phyloP scores from a whole-genome alignment of 768 basidiomycete genomes.

The Hypholoma fasciculare region DNA sequence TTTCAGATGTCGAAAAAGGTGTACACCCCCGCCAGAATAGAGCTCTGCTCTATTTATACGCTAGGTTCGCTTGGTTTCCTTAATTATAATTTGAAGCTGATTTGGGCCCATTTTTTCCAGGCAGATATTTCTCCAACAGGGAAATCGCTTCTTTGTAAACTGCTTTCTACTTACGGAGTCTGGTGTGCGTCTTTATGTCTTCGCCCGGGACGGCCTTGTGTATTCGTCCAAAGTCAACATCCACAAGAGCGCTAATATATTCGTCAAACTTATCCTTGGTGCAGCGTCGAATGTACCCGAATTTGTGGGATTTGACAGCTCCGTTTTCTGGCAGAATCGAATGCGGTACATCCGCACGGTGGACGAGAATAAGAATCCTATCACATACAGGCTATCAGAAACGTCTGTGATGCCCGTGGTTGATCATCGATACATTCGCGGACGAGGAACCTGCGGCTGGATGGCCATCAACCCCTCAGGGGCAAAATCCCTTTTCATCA shows the following conservation, averaged over 20 bases:
- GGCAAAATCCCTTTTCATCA: constrained; percentile 5
- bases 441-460: constrained; percentile 21
- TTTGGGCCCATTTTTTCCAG: neutral
- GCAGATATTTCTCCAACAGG: constrained; percentile 21
- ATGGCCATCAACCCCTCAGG: constrained; percentile 1
- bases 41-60: neutral
- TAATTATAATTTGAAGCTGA: neutral
- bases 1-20: no score
- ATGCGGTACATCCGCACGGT: constrained; percentile 5
- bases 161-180: constrained; percentile 11
- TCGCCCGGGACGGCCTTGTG: constrained; percentile 18
- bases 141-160: constrained; percentile 19
- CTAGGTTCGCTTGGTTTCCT: neutral
- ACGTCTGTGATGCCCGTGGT: constrained; percentile 10
- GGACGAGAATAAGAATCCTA: neutral
- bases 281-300: constrained; percentile 15
- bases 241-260: constrained; percentile 12
- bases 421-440: constrained; percentile 11
- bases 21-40: neutral
- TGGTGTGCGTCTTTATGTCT: constrained; percentile 10
- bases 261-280: constrained; percentile 20
- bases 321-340: constrained; percentile 14
- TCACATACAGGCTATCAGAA: neutral
- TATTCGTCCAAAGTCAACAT: constrained; percentile 14
- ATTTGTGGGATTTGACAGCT: constrained; percentile 18